Evolutionary conservation across 129 eudicot genomes (phyloP), one percentile per base, ranked within the genome.

Genomic region (Flaveria sonorensis): DNA sequence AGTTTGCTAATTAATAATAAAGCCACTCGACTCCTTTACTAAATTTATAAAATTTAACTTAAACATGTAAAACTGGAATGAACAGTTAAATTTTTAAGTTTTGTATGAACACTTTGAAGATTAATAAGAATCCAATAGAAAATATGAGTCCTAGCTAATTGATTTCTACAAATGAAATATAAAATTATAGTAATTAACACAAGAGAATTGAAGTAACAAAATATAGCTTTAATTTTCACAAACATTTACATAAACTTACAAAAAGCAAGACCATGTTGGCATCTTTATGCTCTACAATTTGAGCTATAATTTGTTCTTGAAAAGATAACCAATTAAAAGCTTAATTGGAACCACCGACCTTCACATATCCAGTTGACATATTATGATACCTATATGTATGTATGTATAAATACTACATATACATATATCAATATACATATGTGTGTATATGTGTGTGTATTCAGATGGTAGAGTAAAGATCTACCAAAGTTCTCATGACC

Each of bases 401-500:
- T 43, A 62, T 63, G 12, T 24, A 39, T 64, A 8, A 45, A 45
- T 45, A 45, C 50, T 45, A 55, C 62, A 63, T 24, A 70, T 73
- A 67, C 61, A 71, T 23, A 19, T n/a, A 24, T 45, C 13, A 12
- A 6, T 68, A 1, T 68, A 14, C 50, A n/a, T 73, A 2, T 78
- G 51, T 67, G 48, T 72, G 57, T 72, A 1, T 83, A 16, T 71
- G 0, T 82, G 1, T 71, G 53, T 74, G 11, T 47, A 65, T 68
- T 66, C 55, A 86, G 7, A 55, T 81, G 56, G 73, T 36, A 7
- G 92, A 82, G 82, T 77, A 86, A 71, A 76, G 71, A 83, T 90
- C 76, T 65, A 83, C 85, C 82, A 92, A 82, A 75, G 71, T 80
- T 76, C 81, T 82, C 98, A 92, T 92, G 28, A 90, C 93, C 82